A percentile compares a stretch with the other conserved stretches of the same genome.
Conservation (phyloP, 768 basidiomycete genomes). For the Mycena galopus region DNA sequence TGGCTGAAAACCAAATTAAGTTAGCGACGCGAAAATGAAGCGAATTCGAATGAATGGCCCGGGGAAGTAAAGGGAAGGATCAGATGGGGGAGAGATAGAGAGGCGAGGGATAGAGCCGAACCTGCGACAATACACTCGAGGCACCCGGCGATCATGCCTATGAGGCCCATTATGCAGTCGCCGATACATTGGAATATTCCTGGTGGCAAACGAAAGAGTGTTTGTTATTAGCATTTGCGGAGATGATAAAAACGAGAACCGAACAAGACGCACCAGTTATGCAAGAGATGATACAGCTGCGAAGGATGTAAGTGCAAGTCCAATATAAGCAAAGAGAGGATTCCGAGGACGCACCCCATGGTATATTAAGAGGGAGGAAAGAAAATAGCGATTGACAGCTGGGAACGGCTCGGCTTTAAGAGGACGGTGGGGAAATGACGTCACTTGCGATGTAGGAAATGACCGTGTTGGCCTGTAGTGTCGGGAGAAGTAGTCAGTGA, state of each 20-base stretch:
- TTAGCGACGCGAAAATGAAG: not conserved
- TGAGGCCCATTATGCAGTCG: constrained; percentile 54
- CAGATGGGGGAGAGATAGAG: not conserved
- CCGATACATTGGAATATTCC: constrained; percentile 61
- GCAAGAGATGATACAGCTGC: constrained; percentile 32
- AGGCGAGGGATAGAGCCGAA: constrained; percentile 35
- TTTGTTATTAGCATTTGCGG: not conserved
- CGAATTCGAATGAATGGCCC: no score
- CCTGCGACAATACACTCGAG: constrained; percentile 63
- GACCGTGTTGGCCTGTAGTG: no score
- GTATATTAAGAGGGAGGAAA: no score
- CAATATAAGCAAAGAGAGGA: no score
- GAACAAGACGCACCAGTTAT: constrained; percentile 14
- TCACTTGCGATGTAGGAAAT: no score
- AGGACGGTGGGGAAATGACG: no score
- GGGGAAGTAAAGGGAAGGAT: no score
- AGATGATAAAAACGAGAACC: not conserved
- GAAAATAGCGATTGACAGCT: no score
- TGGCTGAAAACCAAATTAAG: constrained; percentile 53
- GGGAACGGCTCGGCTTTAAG: no score
- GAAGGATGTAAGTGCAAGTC: no score
- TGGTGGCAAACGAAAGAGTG: constrained; percentile 28
- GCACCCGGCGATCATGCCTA: constrained; percentile 56
- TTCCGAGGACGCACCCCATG: no score
- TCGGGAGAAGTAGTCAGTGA: no score